A percentile compares a stretch with the other conserved stretches of the same genome.
Conservation (phyloP, 2,329 filamentous ascomycete genomes). For the Bimuria novae-zelandiae region DNA sequence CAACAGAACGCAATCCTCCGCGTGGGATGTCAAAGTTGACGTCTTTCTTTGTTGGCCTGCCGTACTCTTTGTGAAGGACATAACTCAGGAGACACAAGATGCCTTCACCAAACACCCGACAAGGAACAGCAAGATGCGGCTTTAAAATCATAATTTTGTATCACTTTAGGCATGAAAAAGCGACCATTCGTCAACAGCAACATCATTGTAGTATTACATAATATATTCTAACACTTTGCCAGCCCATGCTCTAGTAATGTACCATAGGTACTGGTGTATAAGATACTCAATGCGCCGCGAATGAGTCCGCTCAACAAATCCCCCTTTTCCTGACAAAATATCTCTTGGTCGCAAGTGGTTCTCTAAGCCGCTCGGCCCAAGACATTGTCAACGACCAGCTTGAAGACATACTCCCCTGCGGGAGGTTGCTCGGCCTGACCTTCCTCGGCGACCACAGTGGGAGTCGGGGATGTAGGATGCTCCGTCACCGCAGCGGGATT, state of each 20-base stretch:
- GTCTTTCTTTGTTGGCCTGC: no score
- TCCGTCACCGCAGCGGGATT: background rate
- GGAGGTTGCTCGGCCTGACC: background rate
- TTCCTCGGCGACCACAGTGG: background rate
- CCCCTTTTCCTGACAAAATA: background rate
- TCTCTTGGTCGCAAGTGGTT: background rate
- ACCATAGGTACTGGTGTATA: no score
- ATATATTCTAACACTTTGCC: background rate
- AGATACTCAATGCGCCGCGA: background rate
- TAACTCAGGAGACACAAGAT: no score
- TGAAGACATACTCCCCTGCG: background rate
- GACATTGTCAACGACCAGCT: background rate
- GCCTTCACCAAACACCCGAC: no score
- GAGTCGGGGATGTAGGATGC: background rate
- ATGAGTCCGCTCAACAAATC: background rate
- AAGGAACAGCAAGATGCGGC: no score
- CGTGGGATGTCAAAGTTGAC: no score
- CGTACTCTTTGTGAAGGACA: no score
- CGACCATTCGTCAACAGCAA: no score
- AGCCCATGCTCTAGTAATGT: background rate
- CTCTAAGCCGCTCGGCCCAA: background rate
- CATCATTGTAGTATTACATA: background rate
- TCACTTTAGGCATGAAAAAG: no score
- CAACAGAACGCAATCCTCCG: no score
- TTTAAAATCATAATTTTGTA: no score